These are phyloP conservation scores for Phytophthora pistaciae DNA, from an alignment of 352 stramenopile genomes.

Conservation along the genomic window DNA sequence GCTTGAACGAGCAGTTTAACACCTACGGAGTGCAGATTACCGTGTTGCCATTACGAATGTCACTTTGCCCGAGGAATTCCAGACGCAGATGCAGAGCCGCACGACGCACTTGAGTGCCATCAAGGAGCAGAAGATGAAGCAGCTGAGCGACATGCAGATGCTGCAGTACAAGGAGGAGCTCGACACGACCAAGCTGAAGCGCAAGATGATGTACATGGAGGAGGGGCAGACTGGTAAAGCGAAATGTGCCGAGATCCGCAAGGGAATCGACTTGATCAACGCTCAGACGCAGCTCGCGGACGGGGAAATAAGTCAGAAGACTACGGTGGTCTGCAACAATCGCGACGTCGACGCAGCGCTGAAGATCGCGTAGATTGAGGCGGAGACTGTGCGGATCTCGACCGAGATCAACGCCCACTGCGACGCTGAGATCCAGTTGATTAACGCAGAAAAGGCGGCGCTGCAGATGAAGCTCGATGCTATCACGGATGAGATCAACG, in stretches of 20 bases:
- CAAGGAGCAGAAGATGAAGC: slow-evolving; percentile 83
- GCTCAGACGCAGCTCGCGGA: slow-evolving; percentile 62
- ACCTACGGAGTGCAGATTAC: slow-evolving; percentile 73
- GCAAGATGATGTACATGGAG: slow-evolving; percentile 52
- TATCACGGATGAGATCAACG: slow-evolving; percentile 43
- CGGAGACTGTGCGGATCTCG: slow-evolving; percentile 57
- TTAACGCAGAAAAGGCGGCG: slow-evolving; percentile 47
- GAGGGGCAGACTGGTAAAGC: slow-evolving; percentile 59
- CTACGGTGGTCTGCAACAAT: slow-evolving; percentile 54
- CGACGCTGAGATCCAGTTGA: slow-evolving; percentile 55
- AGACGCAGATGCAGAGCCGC: slow-evolving; percentile 71
- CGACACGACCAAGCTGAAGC: slow-evolving; percentile 54
- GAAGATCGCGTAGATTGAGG: slow-evolving; percentile 54
- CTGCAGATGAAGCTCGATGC: slow-evolving; percentile 47
- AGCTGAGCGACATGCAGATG: slow-evolving; percentile 76
- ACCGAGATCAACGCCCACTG: slow-evolving; percentile 48
- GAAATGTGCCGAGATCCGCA: slow-evolving; percentile 52
- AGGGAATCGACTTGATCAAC: slow-evolving; percentile 58
- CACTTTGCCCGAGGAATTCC: slow-evolving; percentile 54
- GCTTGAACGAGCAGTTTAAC: slow-evolving; percentile 77
- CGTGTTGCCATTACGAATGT: slow-evolving; percentile 76
- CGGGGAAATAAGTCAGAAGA: slow-evolving; percentile 66
- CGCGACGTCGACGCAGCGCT: slow-evolving; percentile 47
- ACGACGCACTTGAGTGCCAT: slow-evolving; percentile 73
- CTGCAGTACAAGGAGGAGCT: slow-evolving; percentile 59